Evolutionary conservation across 306 rosid species (phyloP), one percentile per base, ranked within the genome.

Genomic region (Sphenostylis stenocarpa): DNA sequence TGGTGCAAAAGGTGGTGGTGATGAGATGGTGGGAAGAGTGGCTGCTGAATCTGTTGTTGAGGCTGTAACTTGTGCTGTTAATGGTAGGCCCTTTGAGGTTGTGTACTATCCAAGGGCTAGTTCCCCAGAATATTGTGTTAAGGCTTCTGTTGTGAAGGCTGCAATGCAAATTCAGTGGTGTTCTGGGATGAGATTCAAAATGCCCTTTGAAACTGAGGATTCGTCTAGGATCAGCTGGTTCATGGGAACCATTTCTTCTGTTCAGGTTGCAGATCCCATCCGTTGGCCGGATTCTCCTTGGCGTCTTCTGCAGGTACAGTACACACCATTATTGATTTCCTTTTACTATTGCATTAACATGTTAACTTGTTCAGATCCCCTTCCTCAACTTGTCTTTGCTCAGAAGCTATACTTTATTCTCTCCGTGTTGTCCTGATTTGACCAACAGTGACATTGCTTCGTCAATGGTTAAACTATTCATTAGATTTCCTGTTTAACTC

Each of bases 171-270:
- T 87, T 36, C 89, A 80, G 29, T 96, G 99, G 99, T 87, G 82
- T 81, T 75, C 97, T 36, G 96, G 97, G 52, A 92, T 92, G 92
- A 91, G 98, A 80, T 92, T 96, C 81, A 96, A 96, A 85, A 96
- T 96, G 97, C 96, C 99, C 29, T 92, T 96, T 45, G 99, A 96
- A 76, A 96, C 99, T 7, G 98, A 96, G 77, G 99, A 96, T 70
- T 88, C 98, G 9, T 90, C 98, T 24, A 84, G 99, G 73, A 89
- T 96, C 57, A 96, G 99, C 81, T 96, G 99, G 99, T 96, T 96
- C 80, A 92, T 92, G 97, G 99, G 99, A 53, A 96, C 99, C 4
- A 84, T 96, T 39, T 88, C 98, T 84, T 85, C 90, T 76, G 88
- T 85, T 67, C 86, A 87, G 70, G 88, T 83, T 51, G 84, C 88